Base-by-base conservation (phyloP, 495 filamentous ascomycete species). In the Pyrenula aspistea region DNA sequence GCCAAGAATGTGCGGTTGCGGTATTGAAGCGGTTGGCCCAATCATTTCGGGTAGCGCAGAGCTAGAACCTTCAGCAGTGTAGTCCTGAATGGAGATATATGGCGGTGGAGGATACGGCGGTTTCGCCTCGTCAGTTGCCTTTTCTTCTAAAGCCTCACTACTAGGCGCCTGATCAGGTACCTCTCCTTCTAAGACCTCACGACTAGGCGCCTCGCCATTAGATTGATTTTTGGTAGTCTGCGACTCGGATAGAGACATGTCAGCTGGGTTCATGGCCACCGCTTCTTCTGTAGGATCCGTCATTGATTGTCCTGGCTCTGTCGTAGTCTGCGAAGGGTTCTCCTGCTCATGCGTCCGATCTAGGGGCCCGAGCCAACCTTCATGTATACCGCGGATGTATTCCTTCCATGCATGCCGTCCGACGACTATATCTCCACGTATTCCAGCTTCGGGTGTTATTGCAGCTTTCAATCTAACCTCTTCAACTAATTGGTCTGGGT, bases 371-470 rank as follows among this genome's bases (percentile, higher is more conserved):
- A 99, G 73, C 93, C 94, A 97, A 54, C 93, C 93, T 65, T 99
- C 93, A 60, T 99, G 93, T 57, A 96, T 61, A 23, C 93, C 93
- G 23, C 89, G 81, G 10, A 97, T 71, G 69, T 96, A 99, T 71
- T 99, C 93, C 71, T 96, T 97, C 93, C 93, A 99, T 10, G 91
- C 86, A 65, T 96, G 85, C 57, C 93, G 77, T 3, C 94, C 93
- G 59, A 99, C 82, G 2, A 97, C 82, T 52, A 99, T 74, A 66
- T 96, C 91, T 22, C 91, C 91, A 58, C 77, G 75, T 1, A 86
- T 73, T 11, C 88, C 91, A 1, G 83, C 77, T 65, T 82, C 91
- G 22, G 91, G 83, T 19, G 64, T 69, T 11, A 91, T 80, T 22
- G 83, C 85, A 21, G 78, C 78, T 54, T 65, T 77, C 65, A 71